These are phyloP conservation scores for Talaromyces adpressus DNA, from an alignment of 495 filamentous ascomycete species.

Conservation along the genomic window DNA sequence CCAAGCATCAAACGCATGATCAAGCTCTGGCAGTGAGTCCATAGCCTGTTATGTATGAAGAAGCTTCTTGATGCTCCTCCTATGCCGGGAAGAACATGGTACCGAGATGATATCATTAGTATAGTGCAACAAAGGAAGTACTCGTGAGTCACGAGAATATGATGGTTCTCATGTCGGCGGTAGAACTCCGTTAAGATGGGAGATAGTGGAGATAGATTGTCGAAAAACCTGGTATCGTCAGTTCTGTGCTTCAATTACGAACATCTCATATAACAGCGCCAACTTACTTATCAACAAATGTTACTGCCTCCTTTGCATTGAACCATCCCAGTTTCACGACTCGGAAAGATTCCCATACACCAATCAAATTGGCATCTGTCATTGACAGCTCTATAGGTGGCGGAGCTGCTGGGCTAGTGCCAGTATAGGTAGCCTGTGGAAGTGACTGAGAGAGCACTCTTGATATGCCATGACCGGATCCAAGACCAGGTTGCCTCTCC, in stretches of 20 bases:
- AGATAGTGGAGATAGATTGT: constrained; percentile 45
- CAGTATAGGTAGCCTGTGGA: constrained; percentile 2
- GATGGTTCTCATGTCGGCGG: constrained; percentile 37
- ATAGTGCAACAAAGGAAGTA: constrained; percentile 44
- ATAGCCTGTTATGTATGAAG: constrained; percentile 48
- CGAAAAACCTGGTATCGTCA: constrained; percentile 43
- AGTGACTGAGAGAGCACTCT: not conserved
- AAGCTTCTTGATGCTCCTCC: constrained; percentile 46
- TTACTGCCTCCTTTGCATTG: constrained; percentile 42
- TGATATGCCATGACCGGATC: not conserved
- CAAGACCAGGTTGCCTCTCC: not conserved
- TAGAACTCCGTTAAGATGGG: constrained; percentile 47
- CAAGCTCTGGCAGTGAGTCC: constrained; percentile 47
- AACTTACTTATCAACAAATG: constrained; percentile 47
- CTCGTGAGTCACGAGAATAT: constrained; percentile 37
- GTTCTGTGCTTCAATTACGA: not conserved
- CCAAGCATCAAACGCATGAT: constrained; percentile 45
- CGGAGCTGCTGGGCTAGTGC: constrained; percentile 8
- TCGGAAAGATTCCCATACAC: constrained; percentile 42
- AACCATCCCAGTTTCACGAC: constrained; percentile 50
- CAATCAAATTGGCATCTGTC: constrained; percentile 26
- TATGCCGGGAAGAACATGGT: constrained; percentile 44
- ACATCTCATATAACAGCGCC: not conserved
- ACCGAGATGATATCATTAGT: constrained; percentile 47
- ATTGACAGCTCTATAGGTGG: constrained; percentile 26